Percentiles rank a stretch among this genome's conserved stretches.
phyloP scores from a whole-genome alignment of 2,329 filamentous ascomycete species.

The Ceratocystis colombiana region DNA sequence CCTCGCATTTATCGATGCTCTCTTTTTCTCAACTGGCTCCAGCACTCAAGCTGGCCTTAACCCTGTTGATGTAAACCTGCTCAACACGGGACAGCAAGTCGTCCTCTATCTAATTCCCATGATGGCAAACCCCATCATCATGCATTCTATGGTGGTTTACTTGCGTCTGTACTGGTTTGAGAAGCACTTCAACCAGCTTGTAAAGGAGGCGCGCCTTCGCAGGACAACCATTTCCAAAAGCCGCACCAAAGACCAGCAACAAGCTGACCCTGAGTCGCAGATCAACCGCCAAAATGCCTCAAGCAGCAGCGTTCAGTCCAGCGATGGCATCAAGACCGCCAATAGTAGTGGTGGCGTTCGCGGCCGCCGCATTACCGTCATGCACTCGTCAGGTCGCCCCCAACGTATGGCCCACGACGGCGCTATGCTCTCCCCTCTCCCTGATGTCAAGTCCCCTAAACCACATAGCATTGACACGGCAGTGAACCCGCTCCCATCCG shows the following conservation, averaged over 20 bases:
- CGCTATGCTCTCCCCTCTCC: slow-evolving; percentile 31
- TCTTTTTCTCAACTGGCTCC: slow-evolving; percentile 77
- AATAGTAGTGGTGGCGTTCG: slow-evolving; percentile 46
- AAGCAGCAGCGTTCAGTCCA: slow-evolving; percentile 14
- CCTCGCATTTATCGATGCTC: slow-evolving; percentile 70
- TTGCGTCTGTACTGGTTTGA: slow-evolving; percentile 96
- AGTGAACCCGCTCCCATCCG: slow-evolving; percentile 25
- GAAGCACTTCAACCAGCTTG: slow-evolving; percentile 81
- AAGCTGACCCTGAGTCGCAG: slow-evolving; percentile 28
- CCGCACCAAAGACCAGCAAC: slow-evolving; percentile 30
- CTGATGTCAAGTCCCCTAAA: slow-evolving; percentile 31
- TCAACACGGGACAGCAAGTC: slow-evolving; percentile 64
- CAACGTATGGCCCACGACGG: slow-evolving; percentile 53
- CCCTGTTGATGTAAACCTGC: slow-evolving; percentile 56
- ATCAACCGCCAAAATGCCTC: slow-evolving; percentile 26
- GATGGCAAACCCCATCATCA: slow-evolving; percentile 70
- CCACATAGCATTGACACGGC: slow-evolving; percentile 33
- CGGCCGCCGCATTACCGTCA: slow-evolving; percentile 54
- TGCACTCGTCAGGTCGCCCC: slow-evolving; percentile 47
- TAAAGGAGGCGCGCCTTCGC: slow-evolving; percentile 57
- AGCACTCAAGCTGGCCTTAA: slow-evolving; percentile 92
- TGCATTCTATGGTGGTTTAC: slow-evolving; percentile 80
- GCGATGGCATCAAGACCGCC: neutral
- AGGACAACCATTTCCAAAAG: slow-evolving; percentile 56
- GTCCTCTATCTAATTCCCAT: slow-evolving; percentile 62